Percentiles rank a stretch among this genome's conserved stretches.
phyloP scores from a whole-genome alignment of 768 basidiomycete species.

The Phanerochaete sordida region DNA sequence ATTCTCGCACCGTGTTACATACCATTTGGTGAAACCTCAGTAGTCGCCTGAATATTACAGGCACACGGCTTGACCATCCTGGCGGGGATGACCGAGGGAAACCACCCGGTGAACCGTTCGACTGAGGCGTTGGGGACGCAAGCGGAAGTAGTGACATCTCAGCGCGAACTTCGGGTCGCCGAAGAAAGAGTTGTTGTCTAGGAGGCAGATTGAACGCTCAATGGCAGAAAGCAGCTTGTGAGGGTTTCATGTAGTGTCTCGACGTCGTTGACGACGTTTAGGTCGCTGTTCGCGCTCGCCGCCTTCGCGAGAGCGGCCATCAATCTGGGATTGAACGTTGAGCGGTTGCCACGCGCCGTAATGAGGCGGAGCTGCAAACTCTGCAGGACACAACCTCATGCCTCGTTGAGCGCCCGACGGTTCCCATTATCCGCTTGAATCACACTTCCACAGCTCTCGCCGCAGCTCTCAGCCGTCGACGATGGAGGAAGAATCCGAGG shows the following conservation, averaged over 20 bases:
- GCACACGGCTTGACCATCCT: constrained; percentile 51
- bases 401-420: constrained; percentile 12
- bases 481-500: constrained; percentile 68
- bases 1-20: constrained; percentile 15
- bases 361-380: background rate
- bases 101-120: background rate
- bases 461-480: constrained; percentile 14
- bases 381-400: background rate
- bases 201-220: background rate
- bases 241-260: constrained; percentile 6
- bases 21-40: constrained; percentile 89
- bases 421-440: constrained; percentile 7
- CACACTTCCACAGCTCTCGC: constrained; percentile 3
- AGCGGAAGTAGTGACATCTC: constrained; percentile 15
- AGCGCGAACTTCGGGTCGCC: background rate
- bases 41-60: constrained; percentile 76
- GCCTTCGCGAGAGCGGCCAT: background rate
- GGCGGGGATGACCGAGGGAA: constrained; percentile 4
- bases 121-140: constrained; percentile 12
- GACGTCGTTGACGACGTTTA: background rate
- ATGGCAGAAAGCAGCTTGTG: background rate
- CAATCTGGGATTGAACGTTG: background rate
- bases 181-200: background rate
- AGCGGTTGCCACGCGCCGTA: background rate
- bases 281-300: background rate